phyloP scores from a whole-genome alignment of 768 basidiomycete species.

The Russula emetica region DNA sequence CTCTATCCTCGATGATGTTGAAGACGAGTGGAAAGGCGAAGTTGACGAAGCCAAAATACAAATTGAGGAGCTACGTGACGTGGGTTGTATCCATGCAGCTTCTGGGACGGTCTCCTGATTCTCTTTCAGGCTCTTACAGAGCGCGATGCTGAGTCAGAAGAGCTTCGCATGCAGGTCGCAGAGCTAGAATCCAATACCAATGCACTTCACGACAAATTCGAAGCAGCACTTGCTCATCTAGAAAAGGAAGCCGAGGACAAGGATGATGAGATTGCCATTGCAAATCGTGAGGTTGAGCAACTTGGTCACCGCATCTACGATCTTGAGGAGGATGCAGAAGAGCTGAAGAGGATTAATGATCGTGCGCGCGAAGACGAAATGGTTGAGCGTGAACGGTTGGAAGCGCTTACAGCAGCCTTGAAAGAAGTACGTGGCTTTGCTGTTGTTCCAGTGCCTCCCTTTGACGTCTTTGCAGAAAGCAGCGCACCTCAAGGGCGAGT shows the following conservation, averaged over 20 bases:
- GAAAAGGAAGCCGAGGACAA: slow-evolving; percentile 76
- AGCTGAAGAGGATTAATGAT: slow-evolving; percentile 65
- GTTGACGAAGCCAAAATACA: slow-evolving; percentile 76
- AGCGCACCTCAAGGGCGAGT: slow-evolving; percentile 53
- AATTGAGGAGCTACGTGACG: slow-evolving; percentile 74
- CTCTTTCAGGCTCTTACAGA: slow-evolving; percentile 61
- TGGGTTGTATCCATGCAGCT: slow-evolving; percentile 34
- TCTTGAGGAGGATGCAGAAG: slow-evolving; percentile 84
- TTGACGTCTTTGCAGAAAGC: slow-evolving; percentile 55
- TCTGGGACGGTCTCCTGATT: background rate
- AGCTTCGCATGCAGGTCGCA: slow-evolving; percentile 65
- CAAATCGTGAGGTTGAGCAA: slow-evolving; percentile 74
- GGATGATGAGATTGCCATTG: slow-evolving; percentile 67
- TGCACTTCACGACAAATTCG: slow-evolving; percentile 69
- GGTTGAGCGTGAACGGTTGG: slow-evolving; percentile 63
- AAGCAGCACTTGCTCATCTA: slow-evolving; percentile 67
- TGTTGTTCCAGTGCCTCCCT: background rate
- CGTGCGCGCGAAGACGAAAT: slow-evolving; percentile 66
- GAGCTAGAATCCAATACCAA: slow-evolving; percentile 71
- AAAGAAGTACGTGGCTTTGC: slow-evolving; percentile 60
- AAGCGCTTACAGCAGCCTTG: slow-evolving; percentile 62
- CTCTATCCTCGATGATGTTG: slow-evolving; percentile 65
- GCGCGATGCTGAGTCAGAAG: slow-evolving; percentile 73
- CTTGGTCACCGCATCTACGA: slow-evolving; percentile 74
- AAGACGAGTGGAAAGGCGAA: slow-evolving; percentile 85